Conservation (phyloP, 1,139 yeast species). For the Diutina rugosa region DNA sequence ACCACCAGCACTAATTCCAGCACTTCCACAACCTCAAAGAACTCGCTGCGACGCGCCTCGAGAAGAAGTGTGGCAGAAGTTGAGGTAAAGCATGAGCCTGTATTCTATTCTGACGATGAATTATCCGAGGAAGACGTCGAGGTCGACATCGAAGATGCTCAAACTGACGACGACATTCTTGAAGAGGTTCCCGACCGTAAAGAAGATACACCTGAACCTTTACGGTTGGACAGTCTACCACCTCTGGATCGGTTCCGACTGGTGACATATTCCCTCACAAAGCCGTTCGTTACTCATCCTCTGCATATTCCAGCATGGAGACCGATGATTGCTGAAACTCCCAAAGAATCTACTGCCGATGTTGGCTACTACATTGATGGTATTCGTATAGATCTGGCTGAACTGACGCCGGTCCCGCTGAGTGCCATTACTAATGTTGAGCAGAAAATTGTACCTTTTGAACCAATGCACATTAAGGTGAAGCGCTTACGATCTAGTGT, state of each 20-base stretch:
- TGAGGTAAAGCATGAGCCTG: not conserved
- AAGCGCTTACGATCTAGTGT: constrained; percentile 9
- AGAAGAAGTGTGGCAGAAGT: not conserved
- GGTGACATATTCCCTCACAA: constrained; percentile 38
- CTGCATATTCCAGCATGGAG: constrained; percentile 59
- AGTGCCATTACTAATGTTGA: constrained; percentile 18
- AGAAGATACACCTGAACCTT: not conserved
- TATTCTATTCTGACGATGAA: not conserved
- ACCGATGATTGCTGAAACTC: constrained; percentile 28
- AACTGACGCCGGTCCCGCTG: constrained; percentile 2
- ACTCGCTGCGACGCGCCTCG: not conserved
- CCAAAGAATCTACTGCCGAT: not conserved
- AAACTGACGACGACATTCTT: constrained; percentile 15
- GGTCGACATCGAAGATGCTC: constrained; percentile 4
- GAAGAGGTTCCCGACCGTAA: constrained; percentile 9
- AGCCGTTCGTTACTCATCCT: constrained; percentile 65
- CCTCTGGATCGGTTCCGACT: constrained; percentile 7
- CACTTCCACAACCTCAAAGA: not conserved
- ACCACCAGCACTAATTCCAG: not conserved
- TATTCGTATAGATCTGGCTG: constrained; percentile 1
- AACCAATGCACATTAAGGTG: constrained; percentile 19
- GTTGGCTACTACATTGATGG: not conserved
- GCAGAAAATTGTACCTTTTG: constrained; percentile 18
- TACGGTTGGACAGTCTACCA: not conserved
- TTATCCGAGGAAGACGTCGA: constrained; percentile 4